phyloP scores from a whole-genome alignment of 768 basidiomycete species.

The Lentinula sp. region DNA sequence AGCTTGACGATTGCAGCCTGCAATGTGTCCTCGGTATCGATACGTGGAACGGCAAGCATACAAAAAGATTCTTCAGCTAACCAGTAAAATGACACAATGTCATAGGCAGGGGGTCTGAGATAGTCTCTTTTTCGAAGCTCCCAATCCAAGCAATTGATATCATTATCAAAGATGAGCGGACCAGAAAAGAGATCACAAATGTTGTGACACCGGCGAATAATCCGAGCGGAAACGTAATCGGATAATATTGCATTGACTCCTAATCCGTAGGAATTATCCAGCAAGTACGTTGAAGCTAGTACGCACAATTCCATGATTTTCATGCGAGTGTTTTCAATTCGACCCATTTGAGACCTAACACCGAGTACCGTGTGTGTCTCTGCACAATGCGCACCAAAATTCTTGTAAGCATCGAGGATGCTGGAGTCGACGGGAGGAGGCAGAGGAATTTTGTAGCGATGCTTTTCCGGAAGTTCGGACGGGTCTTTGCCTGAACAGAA shows the following conservation, averaged over 20 bases:
- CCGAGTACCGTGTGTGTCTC: neutral
- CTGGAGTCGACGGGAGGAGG: neutral
- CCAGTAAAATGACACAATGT: neutral
- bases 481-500: neutral
- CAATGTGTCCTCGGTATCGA: neutral
- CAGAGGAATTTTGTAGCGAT: neutral
- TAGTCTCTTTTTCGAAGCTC: neutral
- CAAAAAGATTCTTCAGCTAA: neutral
- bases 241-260: neutral
- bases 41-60: neutral
- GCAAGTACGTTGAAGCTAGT: neutral
- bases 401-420: neutral
- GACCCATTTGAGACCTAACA: neutral
- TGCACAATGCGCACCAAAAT: neutral
- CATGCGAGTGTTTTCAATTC: neutral
- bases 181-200: neutral
- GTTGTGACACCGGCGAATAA: neutral
- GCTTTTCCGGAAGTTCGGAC: neutral
- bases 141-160: neutral
- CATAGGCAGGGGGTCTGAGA: no score
- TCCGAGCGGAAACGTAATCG: neutral
- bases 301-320: neutral
- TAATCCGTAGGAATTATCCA: neutral
- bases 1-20: no score
- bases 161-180: neutral